Evolutionary conservation across 2,329 filamentous ascomycete genomes (phyloP), one percentile per base, ranked within the genome.

Genomic region (Hymenoscyphus fructigenus): DNA sequence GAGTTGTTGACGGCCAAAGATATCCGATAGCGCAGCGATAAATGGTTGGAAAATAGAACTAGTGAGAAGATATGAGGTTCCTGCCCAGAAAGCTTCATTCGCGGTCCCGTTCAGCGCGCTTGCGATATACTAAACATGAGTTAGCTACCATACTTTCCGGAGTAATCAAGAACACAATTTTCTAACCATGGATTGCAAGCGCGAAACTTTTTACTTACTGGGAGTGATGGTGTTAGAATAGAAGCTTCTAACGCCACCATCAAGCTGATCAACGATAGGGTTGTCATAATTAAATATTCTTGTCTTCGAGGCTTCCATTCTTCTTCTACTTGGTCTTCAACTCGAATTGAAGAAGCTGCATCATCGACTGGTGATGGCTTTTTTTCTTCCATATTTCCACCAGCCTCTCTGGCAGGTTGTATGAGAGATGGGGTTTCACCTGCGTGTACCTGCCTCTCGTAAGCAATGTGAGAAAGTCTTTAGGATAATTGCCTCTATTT

Each of bases 81-180:
- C 88, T 15, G 86, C 83, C 88, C 88, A 91, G 71, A 90, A 90
- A 0, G 86, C 85, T 75, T 89, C 79, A 41, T 85, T 80, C 2
- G 82, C 83, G 0, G 78, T 80, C 56, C 83, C 83, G 36, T 78
- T 70, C 5, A 86, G 77, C 20, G 62, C 56, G 9, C 59, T 34
- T 15, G 59, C 38, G 29, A 62, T 57, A 20, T 29, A 47, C 17
- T 47, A 20, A 23, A 47, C 17, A n/a, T 23, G 17, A 20, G 17
- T 47, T 23, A 47, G 41, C 6, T 6, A 20, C 41, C 17, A n/a
- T 20, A 5, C 23, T 23, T n/a, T 10, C 41, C 20, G 15, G 41
- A 20, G 17, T 47, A 47, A n/a, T 47, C 5, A 47, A 47, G 17
- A 6, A n/a, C n/a, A 4, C 1, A 6, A 20, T 6, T 47, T 20